phyloP scores from a whole-genome alignment of 2,329 filamentous ascomycete species.

The Fusarium pseudoanthophilum region DNA sequence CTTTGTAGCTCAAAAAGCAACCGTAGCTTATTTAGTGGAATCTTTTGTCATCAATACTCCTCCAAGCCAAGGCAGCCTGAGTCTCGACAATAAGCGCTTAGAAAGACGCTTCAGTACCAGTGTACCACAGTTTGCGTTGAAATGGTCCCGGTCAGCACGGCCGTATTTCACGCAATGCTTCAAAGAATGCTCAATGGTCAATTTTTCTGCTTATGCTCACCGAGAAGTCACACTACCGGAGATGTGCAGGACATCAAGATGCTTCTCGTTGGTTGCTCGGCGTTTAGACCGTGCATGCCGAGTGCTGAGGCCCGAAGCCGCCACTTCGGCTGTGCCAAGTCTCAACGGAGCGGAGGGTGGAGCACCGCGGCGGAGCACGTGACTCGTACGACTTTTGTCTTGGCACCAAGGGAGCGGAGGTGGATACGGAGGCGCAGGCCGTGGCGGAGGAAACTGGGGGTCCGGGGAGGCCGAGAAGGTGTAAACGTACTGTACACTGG shows the following conservation, averaged over 20 bases:
- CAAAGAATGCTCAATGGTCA: background rate
- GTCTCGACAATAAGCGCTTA: background rate
- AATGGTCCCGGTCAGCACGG: background rate
- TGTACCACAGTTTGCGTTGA: slow-evolving; percentile 9
- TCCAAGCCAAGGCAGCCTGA: background rate
- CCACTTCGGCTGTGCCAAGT: slow-evolving; percentile 24
- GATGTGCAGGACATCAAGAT: background rate
- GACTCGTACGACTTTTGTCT: slow-evolving; percentile 33
- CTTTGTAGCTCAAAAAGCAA: background rate
- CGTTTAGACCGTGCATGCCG: slow-evolving; percentile 9
- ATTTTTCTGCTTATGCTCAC: background rate
- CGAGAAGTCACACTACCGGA: slow-evolving; percentile 1
- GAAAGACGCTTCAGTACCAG: background rate
- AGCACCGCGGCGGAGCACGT: slow-evolving; percentile 39
- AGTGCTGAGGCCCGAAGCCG: slow-evolving; percentile 14
- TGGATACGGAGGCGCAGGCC: slow-evolving; percentile 2
- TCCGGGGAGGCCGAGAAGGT: slow-evolving; percentile 11
- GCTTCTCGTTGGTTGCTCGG: background rate
- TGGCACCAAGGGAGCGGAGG: slow-evolving; percentile 15
- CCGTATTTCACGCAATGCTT: background rate
- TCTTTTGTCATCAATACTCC: background rate
- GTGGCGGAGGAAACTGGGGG: slow-evolving; percentile 1
- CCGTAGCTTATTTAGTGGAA: background rate
- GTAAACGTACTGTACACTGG: background rate
- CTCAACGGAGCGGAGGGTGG: slow-evolving; percentile 31